Base-by-base conservation (phyloP, 768 basidiomycete genomes). In the Hypsizygus marmoreus region DNA sequence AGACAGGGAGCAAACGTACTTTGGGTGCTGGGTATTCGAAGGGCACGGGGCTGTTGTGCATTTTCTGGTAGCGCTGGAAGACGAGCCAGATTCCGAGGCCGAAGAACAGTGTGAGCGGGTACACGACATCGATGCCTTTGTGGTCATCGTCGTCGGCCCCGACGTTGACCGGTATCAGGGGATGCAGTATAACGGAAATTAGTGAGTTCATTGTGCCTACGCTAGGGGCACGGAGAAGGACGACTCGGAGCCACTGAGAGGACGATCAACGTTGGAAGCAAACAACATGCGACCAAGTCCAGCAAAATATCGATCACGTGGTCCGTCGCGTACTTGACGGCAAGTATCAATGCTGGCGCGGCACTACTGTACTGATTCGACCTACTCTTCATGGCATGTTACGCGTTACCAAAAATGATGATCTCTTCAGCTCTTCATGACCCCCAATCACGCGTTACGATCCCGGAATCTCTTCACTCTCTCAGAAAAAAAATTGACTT, bases 81-180 rank as follows among this genome's bases (percentile, higher is more conserved):
- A 92, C 86, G 20, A 91, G 73, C 73, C 82, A 91, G 50, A 92
- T 89, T 32, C 90, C 88, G 47, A 87, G 71, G 29, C 79, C 86
- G 52, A 90, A 81, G 71, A 87, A 88, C 22, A 82, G 60, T 1
- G 83, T 76, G 19, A 89, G 69, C 24, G 82, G 76, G 66, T 85
- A 87, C 39, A 87, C 50, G 37, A 85, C 72, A 65, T 86, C 85
- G 41, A 82, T 65, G 11, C 78, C 70, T n/a, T 63, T 63, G 55
- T 73, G 65, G 53, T 70, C 77, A 46, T 77, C 76, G 47, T 74
- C 69, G 54, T 74, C 76, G 62, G 69, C 65, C 66, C 66, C 67
- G 34, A 79, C 57, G 49, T 73, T 78, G 47, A 76, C 69, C 17
- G 76, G 76, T 40, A 76, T 70, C 32, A 75, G 65, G 11, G 80